phyloP scores from a whole-genome alignment of 306 rosid genomes.

The Neltuma alba region DNA sequence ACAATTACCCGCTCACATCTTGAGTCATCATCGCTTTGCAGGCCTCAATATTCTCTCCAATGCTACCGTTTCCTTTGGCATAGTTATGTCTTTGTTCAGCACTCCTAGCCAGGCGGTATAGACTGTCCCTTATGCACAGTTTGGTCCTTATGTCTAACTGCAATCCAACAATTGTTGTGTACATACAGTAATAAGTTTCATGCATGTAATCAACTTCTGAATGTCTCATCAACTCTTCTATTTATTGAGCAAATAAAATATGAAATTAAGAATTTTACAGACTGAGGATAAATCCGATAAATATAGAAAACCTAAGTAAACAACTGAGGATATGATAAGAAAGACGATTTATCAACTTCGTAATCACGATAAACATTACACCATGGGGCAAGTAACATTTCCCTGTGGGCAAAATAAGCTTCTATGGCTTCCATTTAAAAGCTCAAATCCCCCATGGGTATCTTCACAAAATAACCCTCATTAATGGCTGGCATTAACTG shows the following conservation, averaged over 20 bases:
- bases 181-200: constrained; percentile 9
- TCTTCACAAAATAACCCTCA: not conserved
- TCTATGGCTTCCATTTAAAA: not conserved
- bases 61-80: constrained; percentile 39
- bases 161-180: constrained; percentile 36
- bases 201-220: not conserved
- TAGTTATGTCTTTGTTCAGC: constrained; percentile 76
- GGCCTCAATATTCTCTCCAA: constrained; percentile 54
- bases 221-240: not conserved
- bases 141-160: constrained; percentile 83
- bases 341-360: not conserved
- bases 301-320: not conserved
- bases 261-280: not conserved
- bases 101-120: constrained; percentile 91
- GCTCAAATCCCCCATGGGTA: not conserved
- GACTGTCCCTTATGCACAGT: constrained; percentile 86
- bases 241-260: not conserved
- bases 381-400: not conserved
- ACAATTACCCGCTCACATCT: constrained; percentile 58
- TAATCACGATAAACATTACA: not conserved
- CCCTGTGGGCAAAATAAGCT: not conserved
- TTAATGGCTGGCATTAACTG: not conserved
- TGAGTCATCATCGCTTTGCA: constrained; percentile 45
- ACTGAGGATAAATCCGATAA: not conserved
- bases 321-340: not conserved